Evolutionary conservation across 192 early-diverging fungal genomes (phyloP).

Genomic region (Helicostylum pulchrum): DNA sequence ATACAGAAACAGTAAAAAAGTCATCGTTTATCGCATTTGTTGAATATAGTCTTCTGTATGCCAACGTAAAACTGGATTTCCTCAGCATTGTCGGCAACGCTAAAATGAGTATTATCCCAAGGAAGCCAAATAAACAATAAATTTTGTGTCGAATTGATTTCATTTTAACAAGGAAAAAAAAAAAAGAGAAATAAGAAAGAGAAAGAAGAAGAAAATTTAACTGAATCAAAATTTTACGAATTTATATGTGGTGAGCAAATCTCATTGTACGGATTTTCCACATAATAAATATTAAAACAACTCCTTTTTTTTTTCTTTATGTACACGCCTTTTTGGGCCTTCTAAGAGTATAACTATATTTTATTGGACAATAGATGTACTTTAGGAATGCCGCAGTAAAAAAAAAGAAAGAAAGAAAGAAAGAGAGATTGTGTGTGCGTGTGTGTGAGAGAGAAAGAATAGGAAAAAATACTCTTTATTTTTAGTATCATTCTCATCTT

Average conservation of each 20-base stretch:
- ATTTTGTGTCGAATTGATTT: conserved; percentile 5
- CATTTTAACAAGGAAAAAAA: conserved; percentile 1
- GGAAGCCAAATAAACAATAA: conserved; percentile 8
- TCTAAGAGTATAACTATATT: no score
- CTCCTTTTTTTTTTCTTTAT: no score
- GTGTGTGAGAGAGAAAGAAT: no score
- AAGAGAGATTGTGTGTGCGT: no score
- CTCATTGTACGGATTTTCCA: background rate
- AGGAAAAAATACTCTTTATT: no score
- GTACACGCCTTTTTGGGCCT: no score
- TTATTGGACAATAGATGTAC: no score
- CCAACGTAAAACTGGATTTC: background rate
- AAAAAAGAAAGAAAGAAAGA: no score
- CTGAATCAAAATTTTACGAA: background rate
- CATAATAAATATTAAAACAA: background rate
- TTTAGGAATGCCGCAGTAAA: no score
- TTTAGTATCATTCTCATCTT: no score
- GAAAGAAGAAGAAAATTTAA: background rate
- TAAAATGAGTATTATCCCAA: background rate
- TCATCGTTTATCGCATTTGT: no score
- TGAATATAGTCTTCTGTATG: background rate
- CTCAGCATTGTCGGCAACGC: background rate
- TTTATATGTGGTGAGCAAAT: background rate
- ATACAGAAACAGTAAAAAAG: background rate
- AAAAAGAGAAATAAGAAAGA: background rate